These are phyloP conservation scores for Trametes punicea DNA, from an alignment of 768 basidiomycete genomes.

Conservation along the genomic window DNA sequence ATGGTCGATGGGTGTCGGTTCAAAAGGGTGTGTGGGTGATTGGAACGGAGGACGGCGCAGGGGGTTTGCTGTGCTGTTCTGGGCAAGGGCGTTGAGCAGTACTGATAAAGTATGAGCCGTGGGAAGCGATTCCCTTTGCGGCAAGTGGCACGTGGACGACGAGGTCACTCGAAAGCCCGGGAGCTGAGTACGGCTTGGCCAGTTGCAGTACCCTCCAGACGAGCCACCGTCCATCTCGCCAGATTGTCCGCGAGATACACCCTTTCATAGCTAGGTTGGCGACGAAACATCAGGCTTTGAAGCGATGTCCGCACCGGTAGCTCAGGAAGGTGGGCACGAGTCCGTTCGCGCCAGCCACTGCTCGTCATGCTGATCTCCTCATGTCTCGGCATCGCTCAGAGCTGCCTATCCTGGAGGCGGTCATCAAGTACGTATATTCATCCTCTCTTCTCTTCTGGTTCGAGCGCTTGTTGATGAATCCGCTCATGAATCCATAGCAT, in stretches of 20 bases:
- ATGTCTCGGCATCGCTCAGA: conserved; percentile 47
- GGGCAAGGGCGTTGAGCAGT: conserved; percentile 25
- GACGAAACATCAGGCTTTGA: neutral
- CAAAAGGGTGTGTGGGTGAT: conserved; percentile 14
- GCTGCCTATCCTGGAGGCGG: conserved; percentile 88
- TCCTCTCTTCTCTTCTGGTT: conserved; percentile 18
- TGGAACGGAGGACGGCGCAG: conserved; percentile 11
- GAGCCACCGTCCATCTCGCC: conserved; percentile 13
- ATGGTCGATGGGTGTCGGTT: conserved; percentile 30
- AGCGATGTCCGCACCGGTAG: conserved; percentile 64
- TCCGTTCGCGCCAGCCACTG: conserved; percentile 21
- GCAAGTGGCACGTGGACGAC: conserved; percentile 15
- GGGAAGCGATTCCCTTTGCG: conserved; percentile 30
- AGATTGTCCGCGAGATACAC: neutral
- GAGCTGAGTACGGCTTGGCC: neutral
- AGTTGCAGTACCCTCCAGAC: neutral
- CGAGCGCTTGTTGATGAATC: conserved; percentile 17
- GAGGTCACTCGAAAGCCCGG: neutral
- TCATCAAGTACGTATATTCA: conserved; percentile 68
- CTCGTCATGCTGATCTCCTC: conserved; percentile 20
- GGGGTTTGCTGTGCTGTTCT: conserved; percentile 23
- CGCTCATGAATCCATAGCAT: conserved; percentile 50
- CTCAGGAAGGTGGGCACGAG: conserved; percentile 66
- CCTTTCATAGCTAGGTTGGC: neutral
- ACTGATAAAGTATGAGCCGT: conserved; percentile 32